phyloP scores from a whole-genome alignment of 495 filamentous ascomycete genomes.

The Sporormia fimetaria region DNA sequence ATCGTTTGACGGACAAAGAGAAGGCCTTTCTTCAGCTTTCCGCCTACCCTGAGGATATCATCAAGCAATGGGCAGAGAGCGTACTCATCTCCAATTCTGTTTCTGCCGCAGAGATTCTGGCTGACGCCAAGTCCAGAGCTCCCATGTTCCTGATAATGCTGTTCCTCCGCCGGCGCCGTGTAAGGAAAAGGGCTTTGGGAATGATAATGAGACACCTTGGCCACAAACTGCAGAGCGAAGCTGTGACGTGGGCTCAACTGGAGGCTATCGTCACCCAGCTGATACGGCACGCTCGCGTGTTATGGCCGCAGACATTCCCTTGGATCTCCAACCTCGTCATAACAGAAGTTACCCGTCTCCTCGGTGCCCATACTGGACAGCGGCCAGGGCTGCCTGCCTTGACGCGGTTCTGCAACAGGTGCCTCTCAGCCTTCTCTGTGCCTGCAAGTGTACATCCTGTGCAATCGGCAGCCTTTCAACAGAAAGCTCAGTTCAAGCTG shows the following conservation, averaged over 20 bases:
- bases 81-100: conserved; percentile 2
- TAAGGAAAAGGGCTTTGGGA: conserved; percentile 5
- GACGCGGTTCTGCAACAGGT: conserved; percentile 39
- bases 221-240: conserved; percentile 1
- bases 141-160: conserved; percentile 23
- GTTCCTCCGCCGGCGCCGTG: conserved; percentile 16
- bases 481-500: conserved; percentile 53
- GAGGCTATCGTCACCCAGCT: conserved; percentile 28
- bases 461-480: conserved; percentile 38
- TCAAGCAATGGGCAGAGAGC: conserved; percentile 7
- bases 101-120: conserved; percentile 4
- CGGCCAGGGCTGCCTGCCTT: conserved; percentile 7
- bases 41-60: conserved; percentile 7
- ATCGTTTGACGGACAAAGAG: conserved; percentile 4
- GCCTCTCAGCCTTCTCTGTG: conserved; percentile 46
- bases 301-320: conserved; percentile 47
- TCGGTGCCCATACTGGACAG: not conserved
- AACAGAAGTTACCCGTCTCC: conserved; percentile 7
- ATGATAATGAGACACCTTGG: conserved; percentile 14
- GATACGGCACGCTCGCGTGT: conserved; percentile 45
- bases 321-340: conserved; percentile 34
- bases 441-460: conserved; percentile 42
- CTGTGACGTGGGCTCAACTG: conserved; percentile 1
- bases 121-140: not conserved
- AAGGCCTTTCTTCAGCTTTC: not conserved